Evolutionary conservation across 176 grass and related monocot genomes (phyloP).

Genomic region (Neostapfia colusana): DNA sequence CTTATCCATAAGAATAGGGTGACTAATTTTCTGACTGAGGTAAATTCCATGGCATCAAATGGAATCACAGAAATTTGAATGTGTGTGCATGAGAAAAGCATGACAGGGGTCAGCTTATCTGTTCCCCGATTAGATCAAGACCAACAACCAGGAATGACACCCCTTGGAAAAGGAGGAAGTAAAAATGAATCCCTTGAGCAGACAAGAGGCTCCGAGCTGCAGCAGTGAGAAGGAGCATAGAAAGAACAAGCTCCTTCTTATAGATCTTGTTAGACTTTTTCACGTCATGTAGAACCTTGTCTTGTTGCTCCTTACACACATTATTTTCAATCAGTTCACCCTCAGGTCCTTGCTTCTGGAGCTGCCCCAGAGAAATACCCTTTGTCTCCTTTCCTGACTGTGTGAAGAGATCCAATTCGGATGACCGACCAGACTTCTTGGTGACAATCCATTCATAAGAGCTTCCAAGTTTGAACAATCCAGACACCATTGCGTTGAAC

Average conservation of each 20-base stretch:
- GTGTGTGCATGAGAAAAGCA: not conserved
- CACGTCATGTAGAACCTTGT: constrained; percentile 4
- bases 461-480: constrained; percentile 71
- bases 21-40: not conserved
- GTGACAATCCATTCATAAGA: constrained; percentile 85
- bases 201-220: constrained; percentile 69
- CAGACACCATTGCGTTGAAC: constrained; percentile 86
- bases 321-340: constrained; percentile 47
- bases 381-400: constrained; percentile 39
- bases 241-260: constrained; percentile 74
- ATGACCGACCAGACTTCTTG: constrained; percentile 74
- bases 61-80: constrained; percentile 16
- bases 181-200: constrained; percentile 87
- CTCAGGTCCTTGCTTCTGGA: constrained; percentile 58
- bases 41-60: constrained; percentile 1
- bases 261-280: constrained; percentile 73
- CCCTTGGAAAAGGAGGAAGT: constrained; percentile 82
- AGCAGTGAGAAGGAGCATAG: constrained; percentile 70
- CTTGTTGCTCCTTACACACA: constrained; percentile 30
- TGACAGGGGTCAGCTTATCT: constrained; percentile 47
- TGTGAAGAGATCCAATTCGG: constrained; percentile 53
- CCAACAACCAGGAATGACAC: constrained; percentile 73
- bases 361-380: constrained; percentile 28
- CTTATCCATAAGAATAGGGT: not conserved
- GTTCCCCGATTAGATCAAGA: constrained; percentile 79